These are phyloP conservation scores for Vanrija sp. DNA, from an alignment of 1,284 basidiomycete species.

Conservation along the genomic window DNA sequence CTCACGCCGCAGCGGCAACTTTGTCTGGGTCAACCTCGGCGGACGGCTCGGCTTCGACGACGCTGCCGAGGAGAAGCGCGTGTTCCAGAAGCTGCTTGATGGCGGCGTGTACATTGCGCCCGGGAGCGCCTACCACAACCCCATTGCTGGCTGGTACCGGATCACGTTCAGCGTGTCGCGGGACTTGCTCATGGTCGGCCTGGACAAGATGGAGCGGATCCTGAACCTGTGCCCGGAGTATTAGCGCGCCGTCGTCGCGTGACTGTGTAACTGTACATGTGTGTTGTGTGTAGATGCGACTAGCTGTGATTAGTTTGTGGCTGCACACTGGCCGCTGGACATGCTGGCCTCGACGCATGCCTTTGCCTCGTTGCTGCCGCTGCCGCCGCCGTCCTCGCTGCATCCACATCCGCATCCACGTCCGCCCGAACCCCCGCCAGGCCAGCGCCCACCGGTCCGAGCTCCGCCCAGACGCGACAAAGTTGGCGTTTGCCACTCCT, in stretches of 20 bases:
- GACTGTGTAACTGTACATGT: background rate
- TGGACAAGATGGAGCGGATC: slow-evolving; percentile 34
- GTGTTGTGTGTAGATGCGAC: too few species aligned
- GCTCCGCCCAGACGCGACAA: too few species aligned
- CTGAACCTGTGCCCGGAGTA: slow-evolving; percentile 11
- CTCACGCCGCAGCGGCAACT: slow-evolving; percentile 33
- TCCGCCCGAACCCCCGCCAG: too few species aligned
- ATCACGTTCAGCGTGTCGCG: slow-evolving; percentile 43
- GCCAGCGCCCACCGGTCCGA: too few species aligned
- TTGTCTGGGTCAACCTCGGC: slow-evolving; percentile 45
- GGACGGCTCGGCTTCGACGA: slow-evolving; percentile 32
- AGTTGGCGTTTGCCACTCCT: too few species aligned
- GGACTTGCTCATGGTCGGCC: slow-evolving; percentile 35
- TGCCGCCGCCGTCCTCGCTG: too few species aligned
- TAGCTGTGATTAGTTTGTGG: too few species aligned
- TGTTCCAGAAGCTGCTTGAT: slow-evolving; percentile 45
- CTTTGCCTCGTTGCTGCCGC: too few species aligned
- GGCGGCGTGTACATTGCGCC: slow-evolving; percentile 46
- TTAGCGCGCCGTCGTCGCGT: too few species aligned
- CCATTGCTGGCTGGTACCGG: slow-evolving; percentile 37
- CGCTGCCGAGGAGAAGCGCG: slow-evolving; percentile 35
- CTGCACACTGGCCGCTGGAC: too few species aligned
- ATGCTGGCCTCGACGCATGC: too few species aligned
- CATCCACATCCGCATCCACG: too few species aligned
- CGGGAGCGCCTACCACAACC: slow-evolving; percentile 41